Evolutionary conservation across 345 rosid genomes (phyloP).

Genomic region (Arabis alpina): DNA sequence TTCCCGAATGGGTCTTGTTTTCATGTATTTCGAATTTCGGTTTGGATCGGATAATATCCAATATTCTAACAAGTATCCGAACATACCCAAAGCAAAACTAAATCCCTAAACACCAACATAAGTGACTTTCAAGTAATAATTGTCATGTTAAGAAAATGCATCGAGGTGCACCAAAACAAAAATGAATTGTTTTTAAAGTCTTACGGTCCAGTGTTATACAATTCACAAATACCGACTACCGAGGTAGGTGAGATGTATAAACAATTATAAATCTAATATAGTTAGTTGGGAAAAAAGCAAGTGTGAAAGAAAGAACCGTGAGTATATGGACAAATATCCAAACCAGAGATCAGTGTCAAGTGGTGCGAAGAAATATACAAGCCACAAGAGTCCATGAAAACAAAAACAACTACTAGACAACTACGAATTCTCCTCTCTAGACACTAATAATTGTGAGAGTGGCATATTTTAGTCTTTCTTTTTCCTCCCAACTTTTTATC

Average conservation of each 20-base stretch:
- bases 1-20: no score
- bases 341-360: not conserved
- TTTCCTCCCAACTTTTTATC: not conserved
- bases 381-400: slow-evolving; percentile 14
- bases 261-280: not conserved
- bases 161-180: no score
- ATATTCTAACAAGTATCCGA: no score
- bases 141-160: no score
- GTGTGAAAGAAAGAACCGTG: slow-evolving; percentile 17
- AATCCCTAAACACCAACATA: no score
- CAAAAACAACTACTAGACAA: slow-evolving; percentile 2
- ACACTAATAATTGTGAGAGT: slow-evolving; percentile 20
- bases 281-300: not conserved
- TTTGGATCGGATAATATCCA: no score
- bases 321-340: slow-evolving; percentile 17
- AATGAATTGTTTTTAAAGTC: not conserved
- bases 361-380: not conserved
- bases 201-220: not conserved
- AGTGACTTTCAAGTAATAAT: no score
- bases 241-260: not conserved
- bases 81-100: no score
- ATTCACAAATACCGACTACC: not conserved
- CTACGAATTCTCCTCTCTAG: slow-evolving; percentile 6
- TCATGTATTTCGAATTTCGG: no score
- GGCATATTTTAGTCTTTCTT: not conserved